These are phyloP conservation scores for Alternaria gansuensis DNA, from an alignment of 2,329 filamentous ascomycete genomes.

Conservation along the genomic window DNA sequence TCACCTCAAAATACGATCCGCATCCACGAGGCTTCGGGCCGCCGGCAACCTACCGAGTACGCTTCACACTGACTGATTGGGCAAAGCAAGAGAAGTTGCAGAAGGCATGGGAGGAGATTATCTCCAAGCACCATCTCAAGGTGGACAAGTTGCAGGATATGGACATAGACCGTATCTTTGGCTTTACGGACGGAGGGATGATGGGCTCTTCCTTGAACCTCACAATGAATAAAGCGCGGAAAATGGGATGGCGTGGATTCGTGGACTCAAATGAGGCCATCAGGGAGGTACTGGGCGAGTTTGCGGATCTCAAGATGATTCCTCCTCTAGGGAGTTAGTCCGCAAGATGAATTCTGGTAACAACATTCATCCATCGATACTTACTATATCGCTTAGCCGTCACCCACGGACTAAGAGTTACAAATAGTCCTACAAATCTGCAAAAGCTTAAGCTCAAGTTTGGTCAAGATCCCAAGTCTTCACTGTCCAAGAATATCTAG, in stretches of 20 bases:
- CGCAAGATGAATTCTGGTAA: too few relatives aligned
- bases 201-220: slow-evolving; percentile 40
- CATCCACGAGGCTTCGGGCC: slow-evolving; percentile 56
- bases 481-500: too few relatives aligned
- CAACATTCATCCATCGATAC: too few relatives aligned
- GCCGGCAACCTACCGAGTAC: slow-evolving; percentile 49
- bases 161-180: slow-evolving; percentile 58
- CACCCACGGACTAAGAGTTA: neutral
- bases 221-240: slow-evolving; percentile 58
- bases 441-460: neutral
- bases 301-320: slow-evolving; percentile 57
- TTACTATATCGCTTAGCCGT: neutral
- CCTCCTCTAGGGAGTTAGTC: slow-evolving; percentile 35
- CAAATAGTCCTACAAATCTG: too few relatives aligned
- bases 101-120: slow-evolving; percentile 58
- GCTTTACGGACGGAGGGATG: slow-evolving; percentile 57
- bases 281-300: slow-evolving; percentile 54
- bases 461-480: neutral
- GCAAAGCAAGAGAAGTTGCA: slow-evolving; percentile 55
- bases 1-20: slow-evolving; percentile 40
- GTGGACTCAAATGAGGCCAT: slow-evolving; percentile 59
- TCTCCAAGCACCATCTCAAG: slow-evolving; percentile 53
- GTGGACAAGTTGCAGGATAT: slow-evolving; percentile 53
- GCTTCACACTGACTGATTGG: slow-evolving; percentile 59
- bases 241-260: slow-evolving; percentile 59